Percentiles rank a stretch among this genome's conserved stretches.
Conservation (phyloP, 2,329 filamentous ascomycete species). For the Pseudopithomyces chartarum region DNA sequence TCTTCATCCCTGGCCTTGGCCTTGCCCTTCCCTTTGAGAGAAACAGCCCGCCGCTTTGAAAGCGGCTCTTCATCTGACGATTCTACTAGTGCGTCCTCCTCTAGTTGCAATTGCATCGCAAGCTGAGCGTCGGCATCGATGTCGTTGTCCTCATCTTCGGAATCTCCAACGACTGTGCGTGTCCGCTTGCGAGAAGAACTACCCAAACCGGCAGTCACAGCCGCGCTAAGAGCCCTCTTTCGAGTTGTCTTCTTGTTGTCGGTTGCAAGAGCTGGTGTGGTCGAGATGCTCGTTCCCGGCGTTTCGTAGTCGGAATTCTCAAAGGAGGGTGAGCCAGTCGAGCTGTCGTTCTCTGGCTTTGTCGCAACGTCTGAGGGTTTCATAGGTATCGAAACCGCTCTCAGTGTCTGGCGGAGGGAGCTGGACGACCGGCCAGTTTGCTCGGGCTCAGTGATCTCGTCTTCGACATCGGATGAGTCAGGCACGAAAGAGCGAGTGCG, state of each 20-base stretch:
- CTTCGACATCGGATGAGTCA: slow-evolving; percentile 40
- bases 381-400: slow-evolving; percentile 41
- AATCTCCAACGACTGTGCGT: slow-evolving; percentile 26
- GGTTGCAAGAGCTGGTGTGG: slow-evolving; percentile 57
- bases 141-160: slow-evolving; percentile 34
- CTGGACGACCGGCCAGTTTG: slow-evolving; percentile 9
- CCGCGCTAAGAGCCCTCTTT: slow-evolving; percentile 27
- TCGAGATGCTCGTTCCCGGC: slow-evolving; percentile 63
- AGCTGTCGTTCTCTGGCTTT: slow-evolving; percentile 27
- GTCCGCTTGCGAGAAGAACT: slow-evolving; percentile 32
- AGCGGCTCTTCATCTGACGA: slow-evolving; percentile 39
- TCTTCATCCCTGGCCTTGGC: slow-evolving; percentile 18
- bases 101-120: slow-evolving; percentile 62
- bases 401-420: slow-evolving; percentile 30
- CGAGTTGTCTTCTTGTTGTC: slow-evolving; percentile 27
- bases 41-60: slow-evolving; percentile 10
- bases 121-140: slow-evolving; percentile 57
- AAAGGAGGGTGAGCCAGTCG: slow-evolving; percentile 36
- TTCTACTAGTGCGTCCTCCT: slow-evolving; percentile 49
- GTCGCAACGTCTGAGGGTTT: slow-evolving; percentile 17
- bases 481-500: slow-evolving; percentile 33
- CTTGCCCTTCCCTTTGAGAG: slow-evolving; percentile 27
- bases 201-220: slow-evolving; percentile 17
- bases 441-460: slow-evolving; percentile 20
- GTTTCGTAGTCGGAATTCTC: slow-evolving; percentile 61